Evolutionary conservation across 768 basidiomycete genomes (phyloP).

Genomic region (Suillus occidentalis): DNA sequence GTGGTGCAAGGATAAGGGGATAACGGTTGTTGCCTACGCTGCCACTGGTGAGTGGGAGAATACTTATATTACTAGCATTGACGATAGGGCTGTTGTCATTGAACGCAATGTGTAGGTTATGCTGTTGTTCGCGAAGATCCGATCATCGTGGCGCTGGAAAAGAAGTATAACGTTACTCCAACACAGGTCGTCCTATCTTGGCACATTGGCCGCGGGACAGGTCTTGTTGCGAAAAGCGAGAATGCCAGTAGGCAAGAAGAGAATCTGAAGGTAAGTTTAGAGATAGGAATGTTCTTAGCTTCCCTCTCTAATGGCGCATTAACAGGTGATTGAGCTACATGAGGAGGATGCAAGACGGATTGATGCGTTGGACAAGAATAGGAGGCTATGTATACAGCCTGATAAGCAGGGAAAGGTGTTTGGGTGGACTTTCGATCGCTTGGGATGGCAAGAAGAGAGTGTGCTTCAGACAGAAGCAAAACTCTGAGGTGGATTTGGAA

Average conservation of each 20-base stretch:
- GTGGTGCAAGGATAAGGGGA: constrained; percentile 44
- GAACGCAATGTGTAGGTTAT: constrained; percentile 9
- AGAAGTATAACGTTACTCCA: constrained; percentile 44
- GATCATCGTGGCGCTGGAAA: constrained; percentile 32
- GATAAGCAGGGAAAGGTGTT: constrained; percentile 32
- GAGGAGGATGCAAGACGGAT: constrained; percentile 35
- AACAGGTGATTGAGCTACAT: constrained; percentile 32
- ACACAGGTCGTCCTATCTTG: constrained; percentile 58
- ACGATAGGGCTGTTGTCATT: neutral
- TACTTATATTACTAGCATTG: constrained; percentile 1
- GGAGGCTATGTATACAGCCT: constrained; percentile 32
- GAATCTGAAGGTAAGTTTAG: constrained; percentile 44
- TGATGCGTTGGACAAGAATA: constrained; percentile 32
- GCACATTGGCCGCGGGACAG: constrained; percentile 52
- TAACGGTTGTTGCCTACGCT: constrained; percentile 47
- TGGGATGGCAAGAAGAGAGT: constrained; percentile 40
- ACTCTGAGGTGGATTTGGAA: neutral
- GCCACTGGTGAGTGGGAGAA: constrained; percentile 38
- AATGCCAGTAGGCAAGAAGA: constrained; percentile 48
- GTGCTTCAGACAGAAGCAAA: neutral
- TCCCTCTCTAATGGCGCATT: neutral
- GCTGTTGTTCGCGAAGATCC: constrained; percentile 36
- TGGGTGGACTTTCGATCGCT: constrained; percentile 46
- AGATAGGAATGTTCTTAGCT: neutral
- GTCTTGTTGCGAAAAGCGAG: constrained; percentile 55